These are phyloP conservation scores for Xeromyces bisporus DNA, from an alignment of 495 filamentous ascomycete species.

Conservation along the genomic window DNA sequence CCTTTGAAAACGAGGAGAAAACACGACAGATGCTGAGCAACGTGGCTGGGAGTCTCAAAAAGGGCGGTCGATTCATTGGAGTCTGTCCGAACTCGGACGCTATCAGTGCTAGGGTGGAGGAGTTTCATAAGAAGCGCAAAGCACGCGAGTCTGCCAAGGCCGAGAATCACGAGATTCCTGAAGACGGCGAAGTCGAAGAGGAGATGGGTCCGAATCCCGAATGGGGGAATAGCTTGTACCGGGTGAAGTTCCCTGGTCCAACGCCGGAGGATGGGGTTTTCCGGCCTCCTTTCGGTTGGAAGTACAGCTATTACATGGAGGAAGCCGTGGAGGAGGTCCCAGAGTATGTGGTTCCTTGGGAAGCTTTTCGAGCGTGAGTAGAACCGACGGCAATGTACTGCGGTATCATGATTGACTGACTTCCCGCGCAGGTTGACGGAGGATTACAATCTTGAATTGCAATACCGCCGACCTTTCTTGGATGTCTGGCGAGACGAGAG, in stretches of 20 bases:
- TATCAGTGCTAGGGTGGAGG: constrained; percentile 46
- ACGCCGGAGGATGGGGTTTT: constrained; percentile 65
- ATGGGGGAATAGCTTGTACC: constrained; percentile 90
- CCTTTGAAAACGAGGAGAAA: constrained; percentile 82
- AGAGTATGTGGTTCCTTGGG: constrained; percentile 97
- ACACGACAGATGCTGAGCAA: constrained; percentile 85
- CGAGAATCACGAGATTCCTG: constrained; percentile 12
- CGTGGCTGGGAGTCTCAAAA: constrained; percentile 74
- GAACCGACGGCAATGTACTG: background rate
- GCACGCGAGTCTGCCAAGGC: constrained; percentile 19
- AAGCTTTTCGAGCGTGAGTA: constrained; percentile 67
- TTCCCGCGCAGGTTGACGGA: constrained; percentile 45
- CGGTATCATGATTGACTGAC: too few relatives aligned
- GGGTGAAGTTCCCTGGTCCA: constrained; percentile 65
- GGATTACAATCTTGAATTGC: constrained; percentile 87
- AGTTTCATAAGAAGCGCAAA: constrained; percentile 45
- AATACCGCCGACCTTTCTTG: constrained; percentile 75
- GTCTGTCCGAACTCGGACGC: constrained; percentile 88
- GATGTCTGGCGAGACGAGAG: constrained; percentile 87
- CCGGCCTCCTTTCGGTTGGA: constrained; percentile 91
- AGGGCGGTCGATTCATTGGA: constrained; percentile 84
- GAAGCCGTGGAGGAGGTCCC: constrained; percentile 93
- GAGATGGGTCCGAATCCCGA: constrained; percentile 31
- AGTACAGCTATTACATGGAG: constrained; percentile 86
- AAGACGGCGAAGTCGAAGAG: constrained; percentile 36